These are phyloP conservation scores for Nicotiana paniculata DNA, from an alignment of 257 asterid genomes.

Conservation along the genomic window DNA sequence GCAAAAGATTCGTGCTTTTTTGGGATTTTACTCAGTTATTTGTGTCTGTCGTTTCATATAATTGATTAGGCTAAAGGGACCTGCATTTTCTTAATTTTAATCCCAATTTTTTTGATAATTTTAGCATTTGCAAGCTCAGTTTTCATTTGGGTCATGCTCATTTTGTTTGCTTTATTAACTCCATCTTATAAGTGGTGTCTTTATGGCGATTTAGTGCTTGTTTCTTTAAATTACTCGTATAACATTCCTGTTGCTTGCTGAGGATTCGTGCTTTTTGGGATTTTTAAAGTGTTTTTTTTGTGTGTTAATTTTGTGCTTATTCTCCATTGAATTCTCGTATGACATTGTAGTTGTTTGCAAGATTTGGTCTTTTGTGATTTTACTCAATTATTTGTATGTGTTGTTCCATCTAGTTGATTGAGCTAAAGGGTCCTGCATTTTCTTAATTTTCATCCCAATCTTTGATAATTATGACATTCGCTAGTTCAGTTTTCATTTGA, in stretches of 20 bases:
- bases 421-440: no score
- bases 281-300: background rate
- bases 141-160: background rate
- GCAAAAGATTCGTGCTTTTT: background rate
- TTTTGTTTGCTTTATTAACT: background rate
- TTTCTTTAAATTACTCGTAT: background rate
- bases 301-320: background rate
- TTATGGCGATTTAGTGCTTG: background rate
- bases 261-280: background rate
- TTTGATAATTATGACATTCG: background rate
- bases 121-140: background rate
- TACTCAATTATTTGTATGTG: background rate
- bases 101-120: background rate
- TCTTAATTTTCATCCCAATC: background rate
- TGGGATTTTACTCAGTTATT: background rate
- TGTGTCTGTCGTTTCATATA: background rate
- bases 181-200: background rate
- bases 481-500: background rate
- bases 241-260: background rate
- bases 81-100: no score
- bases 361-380: background rate
- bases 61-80: no score
- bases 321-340: background rate
- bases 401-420: background rate
- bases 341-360: background rate